Evolutionary conservation across 2,329 filamentous ascomycete genomes (phyloP), one percentile per base, ranked within the genome.

Genomic region (Colletotrichum abscissum): DNA sequence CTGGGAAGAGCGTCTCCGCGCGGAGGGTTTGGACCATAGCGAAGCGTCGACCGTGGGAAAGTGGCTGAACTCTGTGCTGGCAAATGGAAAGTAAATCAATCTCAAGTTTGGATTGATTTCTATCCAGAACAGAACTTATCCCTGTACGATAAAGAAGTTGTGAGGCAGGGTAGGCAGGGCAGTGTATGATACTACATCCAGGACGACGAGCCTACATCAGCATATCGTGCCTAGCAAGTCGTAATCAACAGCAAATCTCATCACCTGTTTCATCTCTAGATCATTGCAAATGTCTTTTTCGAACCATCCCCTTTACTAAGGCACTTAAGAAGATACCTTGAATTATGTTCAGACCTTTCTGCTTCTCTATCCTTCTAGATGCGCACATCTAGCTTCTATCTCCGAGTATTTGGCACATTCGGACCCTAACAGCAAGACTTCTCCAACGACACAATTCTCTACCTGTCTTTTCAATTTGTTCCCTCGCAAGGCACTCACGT

Each of bases 21-120:
- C 28, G 19, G 67, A 69, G 16, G 72, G 68, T 3, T 5, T 72
- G 16, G 57, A 38, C 30, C 19, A 28, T 4, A 19, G 35, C 19
- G 63, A 72, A n/a, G 68, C 74, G 5, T 63, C 63, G n/a, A 30
- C 35, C 26, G 55, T 74, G 16, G 74, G 74, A 5, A 19, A 55
- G 2, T 75, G 74, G 74, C 19, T 75, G 5, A 75, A 75, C 56
- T 67, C 59, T 12, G 30, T 74, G 3, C 26, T 73, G 16, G 63
- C 62, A 16, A 66, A 6, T 4, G 42, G 22, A 57, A 14, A 54
- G 12, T n/a, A 16, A 46, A 28, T 5, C 11, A n/a, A 11, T 33
- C 19, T n/a, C 42, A 57, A n/a, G 52, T 16, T 22, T 24, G 9
- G 19, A 19, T 5, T 3, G 24, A 19, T 16, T 22, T 33, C 7